Percentiles rank a stretch among this genome's conserved stretches.
phyloP scores from a whole-genome alignment of 805 yeast genomes.

The Teunomyces atbi region DNA sequence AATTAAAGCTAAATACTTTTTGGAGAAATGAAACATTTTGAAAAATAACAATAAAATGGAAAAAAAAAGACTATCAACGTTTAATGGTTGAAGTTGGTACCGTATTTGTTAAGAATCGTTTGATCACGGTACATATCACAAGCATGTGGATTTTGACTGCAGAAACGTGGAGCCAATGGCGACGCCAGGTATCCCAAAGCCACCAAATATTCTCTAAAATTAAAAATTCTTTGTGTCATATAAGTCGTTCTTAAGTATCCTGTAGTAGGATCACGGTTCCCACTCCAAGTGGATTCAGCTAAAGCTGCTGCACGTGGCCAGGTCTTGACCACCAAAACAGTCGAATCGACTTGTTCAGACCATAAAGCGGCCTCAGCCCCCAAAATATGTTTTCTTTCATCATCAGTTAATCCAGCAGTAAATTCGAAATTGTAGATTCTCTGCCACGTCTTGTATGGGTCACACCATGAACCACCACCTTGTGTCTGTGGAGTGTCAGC shows the following conservation, averaged over 20 bases:
- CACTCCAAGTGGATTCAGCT: constrained; percentile 43
- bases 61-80: not conserved
- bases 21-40: too few species aligned
- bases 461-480: constrained; percentile 40
- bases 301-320: constrained; percentile 45
- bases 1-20: too few species aligned
- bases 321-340: constrained; percentile 26
- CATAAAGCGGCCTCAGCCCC: constrained; percentile 43
- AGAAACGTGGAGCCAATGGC: constrained; percentile 37
- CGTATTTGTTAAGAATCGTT: constrained; percentile 2
- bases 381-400: constrained; percentile 27
- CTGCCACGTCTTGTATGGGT: constrained; percentile 46
- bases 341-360: constrained; percentile 37
- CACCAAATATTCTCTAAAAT: constrained; percentile 39
- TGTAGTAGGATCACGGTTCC: constrained; percentile 27
- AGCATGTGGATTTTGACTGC: constrained; percentile 35
- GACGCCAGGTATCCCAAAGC: constrained; percentile 31
- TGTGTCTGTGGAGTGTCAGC: constrained; percentile 27
- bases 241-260: constrained; percentile 27
- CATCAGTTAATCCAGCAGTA: constrained; percentile 26
- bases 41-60: not conserved
- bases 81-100: not conserved
- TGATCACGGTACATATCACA: constrained; percentile 27
- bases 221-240: constrained; percentile 34
- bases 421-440: constrained; percentile 38